These are phyloP conservation scores for Suillus cothurnatus DNA, from an alignment of 768 basidiomycete species.

Conservation along the genomic window DNA sequence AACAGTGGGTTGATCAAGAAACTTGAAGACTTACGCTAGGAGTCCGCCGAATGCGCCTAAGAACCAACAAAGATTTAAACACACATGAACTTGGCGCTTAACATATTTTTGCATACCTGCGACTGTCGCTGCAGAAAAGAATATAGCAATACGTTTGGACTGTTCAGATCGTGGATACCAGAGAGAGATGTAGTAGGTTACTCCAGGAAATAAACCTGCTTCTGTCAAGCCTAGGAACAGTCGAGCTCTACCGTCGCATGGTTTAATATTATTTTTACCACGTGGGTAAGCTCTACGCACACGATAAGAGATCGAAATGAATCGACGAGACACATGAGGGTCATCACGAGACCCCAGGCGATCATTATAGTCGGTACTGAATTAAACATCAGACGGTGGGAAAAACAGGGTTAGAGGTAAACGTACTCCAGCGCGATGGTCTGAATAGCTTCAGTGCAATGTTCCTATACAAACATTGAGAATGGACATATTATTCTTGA, in stretches of 20 bases:
- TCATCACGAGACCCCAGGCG: constrained; percentile 42
- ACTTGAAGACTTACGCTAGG: constrained; percentile 38
- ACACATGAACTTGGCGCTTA: too few relatives aligned
- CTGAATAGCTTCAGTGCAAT: constrained; percentile 38
- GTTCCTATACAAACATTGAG: constrained; percentile 31
- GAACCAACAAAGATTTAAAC: background rate
- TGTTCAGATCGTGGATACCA: constrained; percentile 66
- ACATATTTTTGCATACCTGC: constrained; percentile 37
- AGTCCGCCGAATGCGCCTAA: constrained; percentile 50
- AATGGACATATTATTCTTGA: background rate
- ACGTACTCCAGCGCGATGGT: constrained; percentile 40
- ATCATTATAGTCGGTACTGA: constrained; percentile 43
- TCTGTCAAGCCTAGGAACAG: constrained; percentile 50
- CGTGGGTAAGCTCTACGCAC: constrained; percentile 24
- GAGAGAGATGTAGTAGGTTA: constrained; percentile 50
- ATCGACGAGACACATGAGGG: constrained; percentile 41
- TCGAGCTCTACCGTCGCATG: constrained; percentile 31
- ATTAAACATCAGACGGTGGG: constrained; percentile 13
- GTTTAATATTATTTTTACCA: background rate
- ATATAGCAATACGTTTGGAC: constrained; percentile 58
- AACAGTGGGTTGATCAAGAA: background rate
- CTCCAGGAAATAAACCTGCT: constrained; percentile 45
- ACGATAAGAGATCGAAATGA: constrained; percentile 30
- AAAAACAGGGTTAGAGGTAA: background rate
- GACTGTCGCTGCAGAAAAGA: constrained; percentile 63